Percentiles rank a stretch among this genome's conserved stretches.
These are phyloP conservation scores for Curvularia sp. DNA, from an alignment of 2,329 filamentous ascomycete species.

Conservation along the genomic window DNA sequence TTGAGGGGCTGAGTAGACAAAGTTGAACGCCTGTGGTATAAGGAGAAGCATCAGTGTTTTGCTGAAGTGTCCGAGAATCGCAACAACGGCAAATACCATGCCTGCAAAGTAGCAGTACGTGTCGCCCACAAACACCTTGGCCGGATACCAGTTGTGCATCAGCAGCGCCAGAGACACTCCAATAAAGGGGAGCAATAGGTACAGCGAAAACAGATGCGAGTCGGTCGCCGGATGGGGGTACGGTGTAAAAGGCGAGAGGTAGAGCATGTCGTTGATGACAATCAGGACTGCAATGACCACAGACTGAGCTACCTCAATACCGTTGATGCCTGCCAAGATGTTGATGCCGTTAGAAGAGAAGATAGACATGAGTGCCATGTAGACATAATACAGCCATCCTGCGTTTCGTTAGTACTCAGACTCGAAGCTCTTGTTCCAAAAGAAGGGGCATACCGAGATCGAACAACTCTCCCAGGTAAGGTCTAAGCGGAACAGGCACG, in stretches of 20 bases:
- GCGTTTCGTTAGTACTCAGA: conserved; percentile 24
- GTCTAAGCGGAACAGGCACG: conserved; percentile 82
- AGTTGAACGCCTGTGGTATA: conserved; percentile 95
- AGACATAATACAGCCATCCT: conserved; percentile 79
- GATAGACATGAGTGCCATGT: conserved; percentile 96
- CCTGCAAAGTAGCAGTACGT: conserved; percentile 99
- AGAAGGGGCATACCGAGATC: conserved; percentile 66
- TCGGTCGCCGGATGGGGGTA: conserved; percentile 94
- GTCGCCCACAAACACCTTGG: conserved; percentile 94
- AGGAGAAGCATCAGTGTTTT: conserved; percentile 93
- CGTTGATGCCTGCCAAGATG: conserved; percentile 99
- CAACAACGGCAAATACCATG: conserved; percentile 98
- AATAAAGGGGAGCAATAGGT: conserved; percentile 91
- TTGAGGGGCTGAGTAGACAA: conserved; percentile 90
- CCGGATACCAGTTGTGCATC: conserved; percentile 94
- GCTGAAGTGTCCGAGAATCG: conserved; percentile 96
- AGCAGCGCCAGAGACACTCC: conserved; percentile 88
- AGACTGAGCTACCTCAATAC: conserved; percentile 94
- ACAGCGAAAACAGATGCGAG: conserved; percentile 94
- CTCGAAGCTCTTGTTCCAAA: background rate
- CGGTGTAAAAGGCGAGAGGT: conserved; percentile 73
- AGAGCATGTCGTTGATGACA: conserved; percentile 85
- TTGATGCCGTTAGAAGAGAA: conserved; percentile 99
- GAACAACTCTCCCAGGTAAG: conserved; percentile 83
- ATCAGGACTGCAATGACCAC: conserved; percentile 87